These are phyloP conservation scores for Colletotrichum coccodes DNA, from an alignment of 2,329 filamentous ascomycete species.

Conservation along the genomic window DNA sequence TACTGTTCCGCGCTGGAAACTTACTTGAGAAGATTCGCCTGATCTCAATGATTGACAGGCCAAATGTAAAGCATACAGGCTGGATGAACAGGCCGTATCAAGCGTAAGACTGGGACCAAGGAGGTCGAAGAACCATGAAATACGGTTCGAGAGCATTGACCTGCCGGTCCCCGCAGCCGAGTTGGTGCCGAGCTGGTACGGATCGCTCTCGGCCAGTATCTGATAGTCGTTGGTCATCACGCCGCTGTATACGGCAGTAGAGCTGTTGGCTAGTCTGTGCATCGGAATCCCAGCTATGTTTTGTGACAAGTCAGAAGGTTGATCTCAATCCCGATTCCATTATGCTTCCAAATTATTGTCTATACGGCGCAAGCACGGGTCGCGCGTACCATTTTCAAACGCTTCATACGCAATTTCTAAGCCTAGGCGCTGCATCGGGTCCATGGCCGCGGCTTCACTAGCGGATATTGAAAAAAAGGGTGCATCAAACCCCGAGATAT, in stretches of 20 bases:
- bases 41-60: conserved; percentile 41
- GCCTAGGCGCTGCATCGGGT: conserved; percentile 4
- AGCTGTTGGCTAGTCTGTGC: conserved; percentile 36
- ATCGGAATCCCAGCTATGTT: conserved; percentile 31
- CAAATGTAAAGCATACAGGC: conserved; percentile 43
- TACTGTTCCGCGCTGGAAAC: conserved; percentile 9
- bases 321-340: neutral
- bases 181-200: conserved; percentile 36
- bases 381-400: conserved; percentile 12
- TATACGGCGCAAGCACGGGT: no score
- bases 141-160: conserved; percentile 37
- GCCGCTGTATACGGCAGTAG: conserved; percentile 46
- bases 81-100: conserved; percentile 48
- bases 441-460: conserved; percentile 8
- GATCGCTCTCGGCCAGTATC: conserved; percentile 41
- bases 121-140: conserved; percentile 40
- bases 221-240: conserved; percentile 47
- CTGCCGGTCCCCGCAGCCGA: conserved; percentile 39
- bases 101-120: conserved; percentile 43
- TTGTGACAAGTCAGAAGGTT: no score
- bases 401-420: conserved; percentile 15
- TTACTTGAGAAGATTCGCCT: conserved; percentile 41
- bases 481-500: neutral
- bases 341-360: neutral
- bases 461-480: conserved; percentile 13